Base-by-base conservation (phyloP, 2,329 filamentous ascomycete species). In the Trichoderma sp. region DNA sequence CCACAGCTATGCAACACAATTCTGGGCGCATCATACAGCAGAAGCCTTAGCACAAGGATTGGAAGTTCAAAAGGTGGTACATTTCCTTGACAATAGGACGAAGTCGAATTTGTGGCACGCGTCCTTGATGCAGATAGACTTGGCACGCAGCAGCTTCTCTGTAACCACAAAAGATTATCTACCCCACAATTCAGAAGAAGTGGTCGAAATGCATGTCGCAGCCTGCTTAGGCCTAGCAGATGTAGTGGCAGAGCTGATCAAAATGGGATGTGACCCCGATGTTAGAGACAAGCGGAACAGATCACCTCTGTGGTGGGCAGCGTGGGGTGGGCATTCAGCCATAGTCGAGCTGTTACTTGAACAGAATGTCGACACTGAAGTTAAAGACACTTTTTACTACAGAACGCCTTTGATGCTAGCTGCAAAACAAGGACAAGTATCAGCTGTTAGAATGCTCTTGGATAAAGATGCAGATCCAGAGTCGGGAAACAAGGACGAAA, bases 131-230 rank as follows among this genome's bases (percentile, higher is more conserved):
- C 47, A 51, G n/a, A 51, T 51, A 1, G n/a, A 51, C n/a, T 24
- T 51, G n/a, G 47, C 47, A 12, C n/a, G 11, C 11, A 24, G 4
- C n/a, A 51, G 2, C 47, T 1, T 24, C n/a, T 51, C 47, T 21
- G 2, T 1, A 51, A 24, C 0, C 5, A 12, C 9, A 24, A 6
- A 1, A 0, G 2, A 14, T 0, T 84, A 74, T 86, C 14, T 80
- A 82, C 0, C 73, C 76, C 6, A 68, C 21, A 30, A 5, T 58
- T 15, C 53, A 2, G 24, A 28, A 7, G 3, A 39, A 43, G 11
- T 30, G 9, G 3, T 47, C 11, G 30, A 15, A 14, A 15, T 60
- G 12, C 66, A 69, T 21, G 18, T 58, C 21, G 66, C 66, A 15
- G 66, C 53, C 8, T 60, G 26, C 21, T 51, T 69, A 4, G 66